Evolutionary conservation across 805 yeast genomes (phyloP), one percentile per base, ranked within the genome.

Genomic region (Nakazawaea ernobii): DNA sequence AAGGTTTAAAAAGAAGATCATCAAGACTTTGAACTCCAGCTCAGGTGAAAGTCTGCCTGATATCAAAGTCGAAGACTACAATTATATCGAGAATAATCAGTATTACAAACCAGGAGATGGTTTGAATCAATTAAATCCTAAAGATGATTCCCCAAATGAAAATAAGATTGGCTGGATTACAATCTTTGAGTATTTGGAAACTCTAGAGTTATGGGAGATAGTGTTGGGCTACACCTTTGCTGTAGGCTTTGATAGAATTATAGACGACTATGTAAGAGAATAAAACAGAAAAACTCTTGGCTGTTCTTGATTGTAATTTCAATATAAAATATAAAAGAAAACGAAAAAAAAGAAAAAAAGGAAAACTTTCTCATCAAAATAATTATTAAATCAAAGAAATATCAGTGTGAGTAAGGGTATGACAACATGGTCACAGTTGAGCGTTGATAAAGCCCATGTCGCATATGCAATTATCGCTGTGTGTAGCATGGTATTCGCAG

Each of bases 401-500:
- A 33, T 13, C 11, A 13, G 9, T 33, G n/a, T n/a, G 32, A 27
- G 13, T 20, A n/a, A 39, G 13, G 24, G 13, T 32, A 9, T 45
- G 48, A 26, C 27, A 27, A 43, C 33, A 32, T 45, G 45, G 45
- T 15, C 32, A 3, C 45, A 43, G 13, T 14, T 43, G 17, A 15
- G 11, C 11, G 42, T 37, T 17, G 46, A 43, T 26, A 72, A 78
- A 50, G 82, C 96, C 1, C 97, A 90, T 61, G 74, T 86, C 6
- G 91, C 95, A 0, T 90, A 91, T 61, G 96, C 96, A 10, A 77
- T 90, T 52, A 77, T 89, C 9, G 96, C 96, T 39, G 80, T 86
- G 10, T 88, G 90, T 60, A 79, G 90, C 45, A 76, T 92, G 6
- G 65, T 86, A 27, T 91, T 90, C 65, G 86, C 95, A 5, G 71